Evolutionary conservation across 805 yeast genomes (phyloP), one percentile per base, ranked within the genome.

Genomic region (Zygosaccharomyces siamensis): DNA sequence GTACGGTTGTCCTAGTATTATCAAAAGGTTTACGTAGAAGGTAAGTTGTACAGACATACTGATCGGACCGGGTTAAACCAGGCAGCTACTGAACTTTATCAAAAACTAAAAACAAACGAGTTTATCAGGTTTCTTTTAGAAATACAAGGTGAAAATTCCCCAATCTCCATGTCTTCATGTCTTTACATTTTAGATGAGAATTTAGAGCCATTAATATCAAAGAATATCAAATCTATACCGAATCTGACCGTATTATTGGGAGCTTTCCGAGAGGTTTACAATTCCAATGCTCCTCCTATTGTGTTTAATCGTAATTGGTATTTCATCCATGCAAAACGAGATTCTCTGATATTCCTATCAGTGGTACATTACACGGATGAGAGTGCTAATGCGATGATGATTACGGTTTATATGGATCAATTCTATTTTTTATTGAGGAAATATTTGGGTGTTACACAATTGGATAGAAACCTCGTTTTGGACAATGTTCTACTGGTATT

Each of bases 401-500:
- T 57, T 3, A 32, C 60, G 16, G 52, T 54, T 3, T 68, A 60
- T 48, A 47, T 67, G 41, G 61, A 60, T 32, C 60, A 58, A 27
- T 58, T 65, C 21, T 56, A 63, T 43, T 47, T 46, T 24, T 45
- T 67, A 16, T 41, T 66, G 46, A 55, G 52, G 46, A 56, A 50
- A 24, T 64, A 62, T 45, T 58, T 66, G 12, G 55, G 48, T 18
- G 60, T 54, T 28, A 43, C 54, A 18, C 27, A 55, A 18, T 64
- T 85, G 36, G 79, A 78, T 57, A 75, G 75, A 46, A 89, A 84
- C 47, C 58, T 79, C 14, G 77, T 88, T 2, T 69, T 78, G 20
- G 96, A 89, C 64, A 89, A 89, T 65, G 77, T 79, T 54, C 80
- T 83, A 30, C 71, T 89, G 43, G 77, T 89, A 6, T 84, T 84